Evolutionary conservation across 2,329 filamentous ascomycete genomes (phyloP), one percentile per base, ranked within the genome.

Genomic region (Calonectria crousiana): DNA sequence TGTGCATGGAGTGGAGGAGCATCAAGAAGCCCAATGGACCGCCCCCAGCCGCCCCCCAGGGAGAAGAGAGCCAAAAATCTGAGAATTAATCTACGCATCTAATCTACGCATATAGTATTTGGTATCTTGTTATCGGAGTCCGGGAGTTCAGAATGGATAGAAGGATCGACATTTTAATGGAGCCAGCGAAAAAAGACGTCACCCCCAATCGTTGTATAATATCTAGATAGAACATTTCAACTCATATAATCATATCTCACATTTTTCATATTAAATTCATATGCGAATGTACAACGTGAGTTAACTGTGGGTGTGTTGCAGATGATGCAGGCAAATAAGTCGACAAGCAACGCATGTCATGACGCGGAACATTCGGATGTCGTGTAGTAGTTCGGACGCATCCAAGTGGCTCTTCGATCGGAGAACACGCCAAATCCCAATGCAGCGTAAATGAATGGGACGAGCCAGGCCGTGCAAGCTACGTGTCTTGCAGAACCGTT

Each of bases 1-100:
- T 90, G 3, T 88, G 88, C 28, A 89, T 95, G 77, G 89, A 94
- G 82, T 95, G 93, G 93, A 91, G 87, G 81, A 92, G 86, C 76
- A 91, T 94, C 79, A 94, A 94, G 86, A 91, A 90, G 79, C 69
- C 34, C 6, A 78, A 80, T 74, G 74, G 68, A 38, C 71, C 67
- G 5, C 56, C 69, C 11, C 67, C 67, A 36, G 58, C 51, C 30
- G 67, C 64, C 16, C 9, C 53, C 23, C 44, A 32, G 13, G 36
- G 4, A 16, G 41, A 71, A 18, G 47, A 62, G 26, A 58, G 72
- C 36, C 11, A 74, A 52, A 76, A 75, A 58, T 28, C 49, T 9
- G 75, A 77, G 49, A 69, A 74, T 60, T 71, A 77, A 77, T 75
- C 41, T 23, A 18, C 28, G 14, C 23, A 30, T 47, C 11, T 26